Conservation (phyloP, 2,329 filamentous ascomycete species). For the Diaporthe ampelina region DNA sequence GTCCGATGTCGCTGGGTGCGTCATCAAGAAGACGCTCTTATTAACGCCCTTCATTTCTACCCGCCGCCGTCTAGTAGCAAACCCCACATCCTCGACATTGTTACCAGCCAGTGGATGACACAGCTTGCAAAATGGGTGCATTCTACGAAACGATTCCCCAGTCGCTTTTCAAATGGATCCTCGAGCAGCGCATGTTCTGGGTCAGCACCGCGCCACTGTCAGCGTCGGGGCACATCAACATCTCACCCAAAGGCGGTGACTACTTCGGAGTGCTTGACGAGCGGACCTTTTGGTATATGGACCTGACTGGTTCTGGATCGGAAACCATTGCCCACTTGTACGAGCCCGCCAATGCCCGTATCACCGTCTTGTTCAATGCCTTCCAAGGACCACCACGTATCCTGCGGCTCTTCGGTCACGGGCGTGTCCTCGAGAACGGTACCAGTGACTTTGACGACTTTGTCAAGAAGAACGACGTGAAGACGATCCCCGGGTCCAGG, state of each 20-base stretch:
- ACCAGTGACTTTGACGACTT: conserved; percentile 51
- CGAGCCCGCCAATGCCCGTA: conserved; percentile 76
- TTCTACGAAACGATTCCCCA: conserved; percentile 56
- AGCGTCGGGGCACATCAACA: conserved; percentile 77
- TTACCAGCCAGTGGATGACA: background rate
- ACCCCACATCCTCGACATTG: background rate
- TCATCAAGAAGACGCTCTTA: background rate
- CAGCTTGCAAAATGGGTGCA: conserved; percentile 32
- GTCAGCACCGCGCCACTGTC: conserved; percentile 78
- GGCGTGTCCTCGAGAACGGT: conserved; percentile 53
- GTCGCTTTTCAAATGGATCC: conserved; percentile 73
- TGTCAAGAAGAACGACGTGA: conserved; percentile 50
- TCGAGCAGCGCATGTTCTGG: conserved; percentile 80
- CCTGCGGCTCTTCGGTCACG: conserved; percentile 55
- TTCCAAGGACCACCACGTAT: conserved; percentile 57
- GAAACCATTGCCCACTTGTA: conserved; percentile 84
- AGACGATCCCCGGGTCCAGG: conserved; percentile 49
- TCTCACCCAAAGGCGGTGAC: conserved; percentile 80
- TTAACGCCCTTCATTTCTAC: background rate
- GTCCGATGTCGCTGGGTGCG: conserved; percentile 24
- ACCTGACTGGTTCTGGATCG: conserved; percentile 80
- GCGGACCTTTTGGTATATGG: conserved; percentile 77
- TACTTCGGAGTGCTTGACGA: conserved; percentile 73
- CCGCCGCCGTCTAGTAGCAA: background rate
- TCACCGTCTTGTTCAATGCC: conserved; percentile 78